phyloP scores from a whole-genome alignment of 192 early-diverging fungal species.

The Backusella mclennaniae region DNA sequence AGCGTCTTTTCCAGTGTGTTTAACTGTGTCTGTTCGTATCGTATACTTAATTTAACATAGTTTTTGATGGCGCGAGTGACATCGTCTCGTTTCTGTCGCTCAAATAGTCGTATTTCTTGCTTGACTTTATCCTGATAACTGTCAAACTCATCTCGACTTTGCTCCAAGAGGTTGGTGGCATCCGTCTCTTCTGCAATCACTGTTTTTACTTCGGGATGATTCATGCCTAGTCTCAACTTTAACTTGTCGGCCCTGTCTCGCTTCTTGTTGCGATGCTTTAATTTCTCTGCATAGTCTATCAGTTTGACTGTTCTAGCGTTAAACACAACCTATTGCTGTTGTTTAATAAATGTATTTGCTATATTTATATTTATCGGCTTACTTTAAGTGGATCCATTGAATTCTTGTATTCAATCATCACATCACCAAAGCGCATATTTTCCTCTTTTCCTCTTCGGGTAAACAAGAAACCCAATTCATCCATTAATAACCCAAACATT shows the following conservation, averaged over 20 bases:
- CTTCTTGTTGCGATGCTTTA: constrained; percentile 42
- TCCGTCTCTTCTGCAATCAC: constrained; percentile 31
- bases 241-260: constrained; percentile 34
- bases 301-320: constrained; percentile 47
- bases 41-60: constrained; percentile 37
- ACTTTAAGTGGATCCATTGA: constrained; percentile 50
- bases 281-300: constrained; percentile 44
- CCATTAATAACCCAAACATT: constrained; percentile 48
- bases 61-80: constrained; percentile 35
- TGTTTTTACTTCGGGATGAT: constrained; percentile 22
- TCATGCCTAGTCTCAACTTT: constrained; percentile 31
- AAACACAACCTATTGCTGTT: constrained; percentile 37
- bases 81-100: constrained; percentile 43
- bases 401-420: constrained; percentile 48
- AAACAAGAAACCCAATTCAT: constrained; percentile 45
- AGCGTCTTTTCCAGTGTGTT: constrained; percentile 42
- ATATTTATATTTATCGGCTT: background rate
- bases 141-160: constrained; percentile 32
- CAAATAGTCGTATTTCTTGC: constrained; percentile 44
- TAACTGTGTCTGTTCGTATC: constrained; percentile 42
- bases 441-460: constrained; percentile 46
- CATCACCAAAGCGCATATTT: constrained; percentile 45
- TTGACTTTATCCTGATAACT: constrained; percentile 39
- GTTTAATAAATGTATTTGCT: background rate
- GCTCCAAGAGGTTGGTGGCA: constrained; percentile 22